Evolutionary conservation across 2,329 filamentous ascomycete genomes (phyloP).

Genomic region (Dactylella cylindrospora): DNA sequence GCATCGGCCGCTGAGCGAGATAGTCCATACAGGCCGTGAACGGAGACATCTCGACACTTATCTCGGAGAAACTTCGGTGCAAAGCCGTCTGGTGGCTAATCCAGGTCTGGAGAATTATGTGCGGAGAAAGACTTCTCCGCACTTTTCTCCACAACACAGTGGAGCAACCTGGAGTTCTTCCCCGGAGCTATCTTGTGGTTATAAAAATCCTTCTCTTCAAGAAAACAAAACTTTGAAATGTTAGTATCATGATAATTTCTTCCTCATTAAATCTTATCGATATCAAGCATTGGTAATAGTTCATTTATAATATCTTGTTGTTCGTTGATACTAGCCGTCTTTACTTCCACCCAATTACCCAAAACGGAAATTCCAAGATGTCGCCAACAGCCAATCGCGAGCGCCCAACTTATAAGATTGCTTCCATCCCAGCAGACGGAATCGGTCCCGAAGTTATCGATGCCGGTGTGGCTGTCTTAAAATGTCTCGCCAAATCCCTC

Average conservation of each 20-base stretch:
- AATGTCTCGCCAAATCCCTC: slow-evolving; percentile 58
- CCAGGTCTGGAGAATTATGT: slow-evolving; percentile 30
- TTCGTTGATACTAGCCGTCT: no score
- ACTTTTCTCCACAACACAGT: slow-evolving; percentile 2
- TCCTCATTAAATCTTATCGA: slow-evolving; percentile 1
- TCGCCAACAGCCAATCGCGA: slow-evolving; percentile 17
- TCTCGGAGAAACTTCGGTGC: no score
- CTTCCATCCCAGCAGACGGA: slow-evolving; percentile 69
- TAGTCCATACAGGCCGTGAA: no score
- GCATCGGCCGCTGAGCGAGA: no score
- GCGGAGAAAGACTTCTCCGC: slow-evolving; percentile 34
- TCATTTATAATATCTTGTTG: not conserved
- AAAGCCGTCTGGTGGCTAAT: no score
- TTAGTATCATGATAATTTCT: not conserved
- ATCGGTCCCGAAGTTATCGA: slow-evolving; percentile 69
- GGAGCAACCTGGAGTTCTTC: not conserved
- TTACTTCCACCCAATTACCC: slow-evolving; percentile 1
- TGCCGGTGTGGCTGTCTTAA: slow-evolving; percentile 64
- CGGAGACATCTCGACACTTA: no score
- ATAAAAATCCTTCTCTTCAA: slow-evolving; percentile 20
- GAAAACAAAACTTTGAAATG: not conserved
- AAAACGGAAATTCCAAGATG: no score
- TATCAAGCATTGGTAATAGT: slow-evolving; percentile 4
- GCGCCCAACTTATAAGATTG: slow-evolving; percentile 54
- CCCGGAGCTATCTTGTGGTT: not conserved